Evolutionary conservation across 306 rosid genomes (phyloP).

Genomic region (Senna tora): DNA sequence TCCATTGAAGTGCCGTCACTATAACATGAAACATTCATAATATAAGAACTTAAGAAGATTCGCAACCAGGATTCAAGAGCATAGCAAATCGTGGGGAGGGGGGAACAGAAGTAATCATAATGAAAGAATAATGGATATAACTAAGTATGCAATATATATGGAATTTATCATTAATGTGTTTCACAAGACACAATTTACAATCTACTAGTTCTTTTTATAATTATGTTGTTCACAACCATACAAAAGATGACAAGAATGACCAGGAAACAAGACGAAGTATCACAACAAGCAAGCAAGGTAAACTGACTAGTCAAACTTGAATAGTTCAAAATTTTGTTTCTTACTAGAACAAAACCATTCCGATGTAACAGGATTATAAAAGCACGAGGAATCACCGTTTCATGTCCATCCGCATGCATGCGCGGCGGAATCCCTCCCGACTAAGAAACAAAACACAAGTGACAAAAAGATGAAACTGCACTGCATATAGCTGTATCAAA

Average conservation of each 20-base stretch:
- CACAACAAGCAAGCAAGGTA: neutral
- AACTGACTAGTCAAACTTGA: slow-evolving; percentile 2
- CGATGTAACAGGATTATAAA: slow-evolving; percentile 17
- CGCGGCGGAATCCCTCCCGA: slow-evolving; percentile 95
- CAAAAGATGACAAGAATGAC: too few relatives aligned
- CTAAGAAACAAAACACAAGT: slow-evolving; percentile 89
- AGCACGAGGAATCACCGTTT: slow-evolving; percentile 52
- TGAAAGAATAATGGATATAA: neutral
- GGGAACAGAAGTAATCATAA: neutral
- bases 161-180: too few relatives aligned
- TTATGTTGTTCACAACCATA: too few relatives aligned
- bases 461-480: slow-evolving; percentile 87
- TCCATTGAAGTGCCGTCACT: slow-evolving; percentile 69
- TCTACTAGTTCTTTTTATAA: neutral
- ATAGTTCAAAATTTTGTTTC: slow-evolving; percentile 13
- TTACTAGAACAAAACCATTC: neutral
- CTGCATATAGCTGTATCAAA: slow-evolving; percentile 64
- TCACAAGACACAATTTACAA: neutral
- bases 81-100: neutral
- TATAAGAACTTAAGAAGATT: too few relatives aligned
- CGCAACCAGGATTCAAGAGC: neutral
- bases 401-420: slow-evolving; percentile 83
- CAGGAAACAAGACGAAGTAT: too few relatives aligned
- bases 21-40: slow-evolving; percentile 36
- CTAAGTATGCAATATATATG: too few relatives aligned